phyloP scores from a whole-genome alignment of 202 grass and related monocot species.

The Zoysia matrella region DNA sequence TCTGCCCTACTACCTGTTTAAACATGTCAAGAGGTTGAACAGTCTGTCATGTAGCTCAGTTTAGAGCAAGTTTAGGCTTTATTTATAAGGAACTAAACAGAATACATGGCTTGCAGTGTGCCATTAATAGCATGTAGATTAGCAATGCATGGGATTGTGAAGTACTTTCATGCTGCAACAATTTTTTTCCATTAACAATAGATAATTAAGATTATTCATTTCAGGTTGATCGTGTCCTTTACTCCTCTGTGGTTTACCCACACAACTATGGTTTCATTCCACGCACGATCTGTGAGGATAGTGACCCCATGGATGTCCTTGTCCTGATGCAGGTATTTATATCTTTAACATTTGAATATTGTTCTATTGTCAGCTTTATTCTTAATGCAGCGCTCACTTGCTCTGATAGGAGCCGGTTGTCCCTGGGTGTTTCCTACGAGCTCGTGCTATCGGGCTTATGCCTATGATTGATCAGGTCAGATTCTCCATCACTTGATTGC shows the following conservation, averaged over 20 bases:
- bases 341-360: constrained; percentile 14
- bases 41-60: background rate
- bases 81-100: no score
- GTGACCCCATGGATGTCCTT: constrained; percentile 91
- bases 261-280: constrained; percentile 29
- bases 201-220: background rate
- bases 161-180: background rate
- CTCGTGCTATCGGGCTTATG: constrained; percentile 98
- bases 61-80: constrained; percentile 14
- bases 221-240: constrained; percentile 98
- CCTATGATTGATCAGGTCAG: constrained; percentile 99
- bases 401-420: constrained; percentile 80
- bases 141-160: background rate
- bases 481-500: constrained; percentile 19
- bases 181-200: constrained; percentile 4
- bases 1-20: background rate
- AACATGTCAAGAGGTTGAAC: constrained; percentile 1
- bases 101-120: no score
- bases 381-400: constrained; percentile 2
- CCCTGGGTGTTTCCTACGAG: constrained; percentile 88
- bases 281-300: constrained; percentile 90
- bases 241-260: constrained; percentile 97
- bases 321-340: constrained; percentile 88
- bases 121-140: background rate
- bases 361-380: constrained; percentile 13